A percentile compares a stretch with the other conserved stretches of the same genome.
Conservation (phyloP, 2,329 filamentous ascomycete genomes). For the Ceratocystis papillata region DNA sequence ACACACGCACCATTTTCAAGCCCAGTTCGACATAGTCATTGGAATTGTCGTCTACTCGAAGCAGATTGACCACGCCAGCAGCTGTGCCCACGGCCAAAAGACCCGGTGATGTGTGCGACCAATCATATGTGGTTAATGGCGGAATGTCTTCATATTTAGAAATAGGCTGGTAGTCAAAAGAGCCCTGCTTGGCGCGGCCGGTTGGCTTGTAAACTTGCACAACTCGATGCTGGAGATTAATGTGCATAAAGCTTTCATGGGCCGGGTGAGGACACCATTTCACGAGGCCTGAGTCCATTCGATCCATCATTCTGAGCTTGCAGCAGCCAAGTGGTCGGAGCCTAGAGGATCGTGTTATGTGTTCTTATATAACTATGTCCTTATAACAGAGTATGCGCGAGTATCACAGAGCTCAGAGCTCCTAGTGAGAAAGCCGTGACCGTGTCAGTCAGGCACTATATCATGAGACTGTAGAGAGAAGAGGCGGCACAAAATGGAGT, state of each 20-base stretch:
- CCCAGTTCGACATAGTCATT: conserved; percentile 55
- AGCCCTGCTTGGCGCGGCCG: conserved; percentile 45
- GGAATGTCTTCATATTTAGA: conserved; percentile 54
- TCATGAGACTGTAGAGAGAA: neutral
- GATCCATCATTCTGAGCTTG: conserved; percentile 39
- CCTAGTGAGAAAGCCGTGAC: conserved; percentile 1
- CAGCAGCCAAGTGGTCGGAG: neutral
- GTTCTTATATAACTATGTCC: neutral
- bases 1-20: conserved; percentile 64
- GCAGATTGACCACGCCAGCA: conserved; percentile 62
- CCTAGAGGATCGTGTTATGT: neutral
- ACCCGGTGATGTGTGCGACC: conserved; percentile 51
- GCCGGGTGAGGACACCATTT: conserved; percentile 54
- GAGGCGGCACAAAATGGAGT: neutral
- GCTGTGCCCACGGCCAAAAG: conserved; percentile 66
- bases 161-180: conserved; percentile 47
- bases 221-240: conserved; percentile 53
- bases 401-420: conserved; percentile 1
- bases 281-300: conserved; percentile 51
- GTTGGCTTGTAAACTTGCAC: conserved; percentile 54
- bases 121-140: conserved; percentile 54
- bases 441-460: neutral
- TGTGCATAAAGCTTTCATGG: conserved; percentile 51
- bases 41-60: conserved; percentile 60
- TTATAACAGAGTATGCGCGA: neutral